Evolutionary conservation across 176 grass and related monocot species (phyloP).

Genomic region (Aechmea fasciata): DNA sequence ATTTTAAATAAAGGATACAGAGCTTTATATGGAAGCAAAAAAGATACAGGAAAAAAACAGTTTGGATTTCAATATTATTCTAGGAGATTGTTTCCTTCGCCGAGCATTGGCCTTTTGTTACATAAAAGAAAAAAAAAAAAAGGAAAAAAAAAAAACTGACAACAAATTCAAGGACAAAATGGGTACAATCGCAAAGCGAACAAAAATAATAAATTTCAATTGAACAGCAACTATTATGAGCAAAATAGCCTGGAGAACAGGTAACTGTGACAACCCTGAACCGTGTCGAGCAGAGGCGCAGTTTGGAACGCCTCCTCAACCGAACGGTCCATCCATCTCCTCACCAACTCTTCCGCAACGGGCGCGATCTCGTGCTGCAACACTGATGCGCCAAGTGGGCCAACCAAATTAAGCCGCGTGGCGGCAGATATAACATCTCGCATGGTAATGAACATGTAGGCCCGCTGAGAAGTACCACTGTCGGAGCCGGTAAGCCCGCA

Average conservation of each 20-base stretch:
- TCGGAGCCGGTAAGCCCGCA: constrained; percentile 60
- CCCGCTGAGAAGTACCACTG: constrained; percentile 33
- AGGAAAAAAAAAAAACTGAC: too few relatives aligned
- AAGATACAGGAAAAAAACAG: too few relatives aligned
- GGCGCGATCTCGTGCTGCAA: constrained; percentile 64
- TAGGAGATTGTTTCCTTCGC: too few relatives aligned
- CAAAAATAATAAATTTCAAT: too few relatives aligned
- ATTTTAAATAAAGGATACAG: too few relatives aligned
- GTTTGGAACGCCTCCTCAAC: constrained; percentile 59
- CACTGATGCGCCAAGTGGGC: constrained; percentile 66
- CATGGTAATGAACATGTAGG: constrained; percentile 73
- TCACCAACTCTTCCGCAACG: constrained; percentile 47
- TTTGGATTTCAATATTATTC: too few relatives aligned
- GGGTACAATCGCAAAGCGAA: too few relatives aligned
- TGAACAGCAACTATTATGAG: constrained; percentile 26
- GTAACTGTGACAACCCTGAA: constrained; percentile 76
- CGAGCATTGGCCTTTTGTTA: too few relatives aligned
- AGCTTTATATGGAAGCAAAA: too few relatives aligned
- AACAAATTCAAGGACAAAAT: too few relatives aligned
- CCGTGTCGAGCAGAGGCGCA: constrained; percentile 43
- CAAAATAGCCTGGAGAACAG: constrained; percentile 87
- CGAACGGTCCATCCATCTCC: constrained; percentile 59
- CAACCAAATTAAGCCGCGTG: constrained; percentile 73
- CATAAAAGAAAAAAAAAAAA: too few relatives aligned
- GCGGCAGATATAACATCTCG: constrained; percentile 79